Percentiles rank a stretch among this genome's conserved stretches.
Evolutionary conservation across 148 eudicot genomes (phyloP).

Genomic region (Amaranthus palmeri): DNA sequence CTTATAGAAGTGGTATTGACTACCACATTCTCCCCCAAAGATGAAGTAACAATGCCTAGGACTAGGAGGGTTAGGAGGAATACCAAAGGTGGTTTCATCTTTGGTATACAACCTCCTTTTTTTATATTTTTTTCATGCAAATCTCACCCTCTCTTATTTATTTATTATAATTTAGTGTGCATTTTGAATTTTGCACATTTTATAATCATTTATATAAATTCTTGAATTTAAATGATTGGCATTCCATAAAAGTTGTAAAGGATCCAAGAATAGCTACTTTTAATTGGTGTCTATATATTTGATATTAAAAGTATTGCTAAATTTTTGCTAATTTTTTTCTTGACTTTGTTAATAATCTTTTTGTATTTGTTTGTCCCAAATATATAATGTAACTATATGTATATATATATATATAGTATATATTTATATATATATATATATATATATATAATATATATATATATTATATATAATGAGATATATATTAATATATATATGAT

Average conservation of each 20-base stretch:
- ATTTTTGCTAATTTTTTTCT: not conserved
- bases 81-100: conserved; percentile 17
- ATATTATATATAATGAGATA: too few species aligned
- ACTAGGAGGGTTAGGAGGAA: not conserved
- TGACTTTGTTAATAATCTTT: not conserved
- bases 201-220: not conserved
- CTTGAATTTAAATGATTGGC: not conserved
- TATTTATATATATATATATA: too few species aligned
- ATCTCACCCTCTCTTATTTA: not conserved
- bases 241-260: not conserved
- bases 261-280: not conserved
- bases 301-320: not conserved
- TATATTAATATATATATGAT: too few species aligned
- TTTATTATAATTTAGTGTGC: conserved; percentile 6
- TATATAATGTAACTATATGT: too few species aligned
- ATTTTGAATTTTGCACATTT: not conserved
- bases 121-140: too few species aligned
- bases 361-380: too few species aligned
- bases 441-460: too few species aligned
- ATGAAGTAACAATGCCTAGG: not conserved
- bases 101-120: not conserved
- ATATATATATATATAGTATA: too few species aligned
- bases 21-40: not conserved
- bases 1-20: conserved; percentile 15
- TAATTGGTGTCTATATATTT: not conserved